These are phyloP conservation scores for Allium fistulosum DNA, from an alignment of 106 monocot species.

Conservation along the genomic window DNA sequence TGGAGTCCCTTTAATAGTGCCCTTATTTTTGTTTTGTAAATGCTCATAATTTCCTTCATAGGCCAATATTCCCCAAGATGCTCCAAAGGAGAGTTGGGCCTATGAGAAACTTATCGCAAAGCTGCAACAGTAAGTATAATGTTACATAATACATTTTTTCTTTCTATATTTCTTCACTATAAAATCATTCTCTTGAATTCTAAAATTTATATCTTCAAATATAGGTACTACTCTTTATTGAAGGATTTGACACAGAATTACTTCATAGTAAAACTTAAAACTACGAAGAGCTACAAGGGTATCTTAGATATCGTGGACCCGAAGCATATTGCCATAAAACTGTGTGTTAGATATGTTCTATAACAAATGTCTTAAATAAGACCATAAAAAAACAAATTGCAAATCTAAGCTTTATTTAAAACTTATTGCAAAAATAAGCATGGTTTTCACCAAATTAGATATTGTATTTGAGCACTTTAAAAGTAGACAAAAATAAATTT, in stretches of 20 bases:
- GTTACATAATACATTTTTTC: not conserved
- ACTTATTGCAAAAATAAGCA: not conserved
- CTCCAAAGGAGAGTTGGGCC: constrained; percentile 73
- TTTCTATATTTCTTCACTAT: not conserved
- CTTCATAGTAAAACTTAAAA: constrained; percentile 48
- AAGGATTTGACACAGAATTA: constrained; percentile 75
- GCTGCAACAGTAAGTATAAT: constrained; percentile 75
- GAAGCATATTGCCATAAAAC: constrained; percentile 92
- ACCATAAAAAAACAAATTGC: not conserved
- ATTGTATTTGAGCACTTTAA: not conserved
- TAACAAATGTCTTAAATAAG: not conserved
- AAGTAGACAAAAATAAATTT: not conserved
- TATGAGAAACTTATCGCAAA: constrained; percentile 78
- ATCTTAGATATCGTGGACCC: constrained; percentile 61
- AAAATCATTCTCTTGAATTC: not conserved
- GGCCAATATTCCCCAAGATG: constrained; percentile 74
- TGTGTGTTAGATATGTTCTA: constrained; percentile 21
- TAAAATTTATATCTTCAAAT: not conserved
- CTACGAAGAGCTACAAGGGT: constrained; percentile 68
- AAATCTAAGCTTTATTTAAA: not conserved
- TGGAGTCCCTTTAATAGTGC: no score
- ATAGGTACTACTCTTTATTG: constrained; percentile 86
- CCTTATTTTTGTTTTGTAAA: no score
- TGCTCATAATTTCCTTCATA: constrained; percentile 5
- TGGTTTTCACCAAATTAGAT: not conserved